Evolutionary conservation across 176 grass and related monocot species (phyloP), one percentile per base, ranked within the genome.

Genomic region (Eragrostis curvula): DNA sequence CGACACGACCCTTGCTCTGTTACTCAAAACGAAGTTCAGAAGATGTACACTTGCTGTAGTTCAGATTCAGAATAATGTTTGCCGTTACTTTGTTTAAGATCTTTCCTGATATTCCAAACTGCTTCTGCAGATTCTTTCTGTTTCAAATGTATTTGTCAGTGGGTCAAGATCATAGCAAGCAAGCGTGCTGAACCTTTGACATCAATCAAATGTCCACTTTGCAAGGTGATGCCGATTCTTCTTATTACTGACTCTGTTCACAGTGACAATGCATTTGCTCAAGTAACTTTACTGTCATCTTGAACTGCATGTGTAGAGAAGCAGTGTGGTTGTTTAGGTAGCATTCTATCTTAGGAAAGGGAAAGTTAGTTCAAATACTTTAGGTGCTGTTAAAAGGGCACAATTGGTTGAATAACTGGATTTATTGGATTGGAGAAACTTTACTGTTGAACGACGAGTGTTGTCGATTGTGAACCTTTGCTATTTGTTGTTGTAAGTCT

Each of bases 101-200:
- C 14, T 0, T 78, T 57, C 50, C 68, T 77, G 67, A 73, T 20
- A 36, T 8, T 56, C 4, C 1, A 58, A 68, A 17, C 40, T 73
- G 17, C 53, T 81, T 83, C 23, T 77, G 72, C 87, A 94, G 92
- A 94, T 87, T 81, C 87, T 0, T 94, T 91, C 75, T 91, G 92
- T 69, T 91, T 85, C 70, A 81, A 73, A 20, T 94, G 92, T 44
- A 87, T 94, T 62, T 56, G 29, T 24, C 84, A 89, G 15, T 94
- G 92, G 92, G 60, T 89, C 40, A 89, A 62, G 68, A 75, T 89
- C 47, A 87, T 89, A 50, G 42, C 29, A 14, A 79, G 55, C 78
- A 94, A 91, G 78, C 73, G 60, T 46, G 17, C 59, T 12, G 71
- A 79, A 6, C 78, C 81, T 40, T 43, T 91, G 68, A 83, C 87